Evolutionary conservation across 2,329 filamentous ascomycete species (phyloP).

Genomic region (Penicillium olsonii): DNA sequence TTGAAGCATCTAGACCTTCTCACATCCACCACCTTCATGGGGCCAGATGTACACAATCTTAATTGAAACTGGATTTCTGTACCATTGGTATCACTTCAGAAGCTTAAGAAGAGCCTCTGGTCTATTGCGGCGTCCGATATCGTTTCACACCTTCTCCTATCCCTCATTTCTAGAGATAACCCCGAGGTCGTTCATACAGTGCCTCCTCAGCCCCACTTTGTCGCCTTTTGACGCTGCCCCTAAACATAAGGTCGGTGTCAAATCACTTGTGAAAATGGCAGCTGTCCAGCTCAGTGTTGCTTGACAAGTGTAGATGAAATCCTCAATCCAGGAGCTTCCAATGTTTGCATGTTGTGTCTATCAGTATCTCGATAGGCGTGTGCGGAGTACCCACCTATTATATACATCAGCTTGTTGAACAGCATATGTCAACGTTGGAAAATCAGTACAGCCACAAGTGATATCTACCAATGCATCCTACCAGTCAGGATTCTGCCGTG

Average conservation of each 20-base stretch:
- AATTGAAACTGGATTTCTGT: background rate
- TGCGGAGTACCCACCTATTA: background rate
- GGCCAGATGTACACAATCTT: background rate
- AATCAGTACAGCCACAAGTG: background rate
- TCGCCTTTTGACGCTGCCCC: background rate
- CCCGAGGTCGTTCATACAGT: background rate
- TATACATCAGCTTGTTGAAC: background rate
- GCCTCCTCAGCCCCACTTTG: background rate
- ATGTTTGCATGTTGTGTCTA: too few relatives aligned
- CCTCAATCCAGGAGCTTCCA: too few relatives aligned
- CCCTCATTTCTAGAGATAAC: too few relatives aligned
- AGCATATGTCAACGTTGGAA: constrained; percentile 2
- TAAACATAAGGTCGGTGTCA: background rate
- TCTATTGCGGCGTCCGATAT: background rate
- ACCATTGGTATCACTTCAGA: constrained; percentile 7
- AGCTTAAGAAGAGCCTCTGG: constrained; percentile 11
- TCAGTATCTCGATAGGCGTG: too few relatives aligned
- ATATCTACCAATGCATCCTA: background rate
- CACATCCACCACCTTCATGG: background rate
- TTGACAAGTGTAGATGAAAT: too few relatives aligned
- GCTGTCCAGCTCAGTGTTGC: too few relatives aligned
- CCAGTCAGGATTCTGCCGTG: background rate
- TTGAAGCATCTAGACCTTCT: constrained; percentile 9
- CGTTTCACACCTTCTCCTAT: background rate
- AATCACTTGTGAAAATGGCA: background rate